phyloP scores from a whole-genome alignment of 2,329 filamentous ascomycete genomes.

The Dothideomycetidae sp. region DNA sequence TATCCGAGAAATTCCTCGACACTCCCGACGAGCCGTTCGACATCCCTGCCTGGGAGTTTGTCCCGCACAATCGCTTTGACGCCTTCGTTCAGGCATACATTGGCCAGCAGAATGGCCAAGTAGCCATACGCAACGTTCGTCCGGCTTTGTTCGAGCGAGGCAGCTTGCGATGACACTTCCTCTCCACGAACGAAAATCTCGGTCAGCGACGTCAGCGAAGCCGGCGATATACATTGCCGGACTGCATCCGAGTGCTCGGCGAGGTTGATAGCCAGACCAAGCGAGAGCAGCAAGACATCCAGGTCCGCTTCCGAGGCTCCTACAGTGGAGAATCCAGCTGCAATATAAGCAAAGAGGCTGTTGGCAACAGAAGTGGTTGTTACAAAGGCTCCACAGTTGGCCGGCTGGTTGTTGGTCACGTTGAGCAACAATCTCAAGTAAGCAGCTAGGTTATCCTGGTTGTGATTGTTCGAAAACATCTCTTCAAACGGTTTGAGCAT shows the following conservation, averaged over 20 bases:
- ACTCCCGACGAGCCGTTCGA: constrained; percentile 39
- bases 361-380: constrained; percentile 33
- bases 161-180: constrained; percentile 36
- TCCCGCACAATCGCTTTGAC: constrained; percentile 24
- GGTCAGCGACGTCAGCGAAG: constrained; percentile 15
- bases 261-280: constrained; percentile 79
- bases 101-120: constrained; percentile 69
- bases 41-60: constrained; percentile 32
- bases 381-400: constrained; percentile 55
- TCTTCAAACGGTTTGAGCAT: constrained; percentile 20
- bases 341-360: constrained; percentile 17
- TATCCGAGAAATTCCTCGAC: constrained; percentile 49
- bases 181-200: constrained; percentile 19
- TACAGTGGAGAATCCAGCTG: constrained; percentile 17
- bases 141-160: constrained; percentile 56
- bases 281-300: constrained; percentile 59
- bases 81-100: constrained; percentile 49
- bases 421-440: constrained; percentile 61
- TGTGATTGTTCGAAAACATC: constrained; percentile 13
- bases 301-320: constrained; percentile 41
- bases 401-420: constrained; percentile 65
- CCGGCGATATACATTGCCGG: constrained; percentile 9
- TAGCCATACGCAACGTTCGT: constrained; percentile 78
- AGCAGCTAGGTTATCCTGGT: constrained; percentile 14
- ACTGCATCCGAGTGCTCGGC: constrained; percentile 55